Percentiles rank a stretch among this genome's conserved stretches.
phyloP scores from a whole-genome alignment of 1,284 basidiomycete species.

The Austroboletus novae-zelandiae region DNA sequence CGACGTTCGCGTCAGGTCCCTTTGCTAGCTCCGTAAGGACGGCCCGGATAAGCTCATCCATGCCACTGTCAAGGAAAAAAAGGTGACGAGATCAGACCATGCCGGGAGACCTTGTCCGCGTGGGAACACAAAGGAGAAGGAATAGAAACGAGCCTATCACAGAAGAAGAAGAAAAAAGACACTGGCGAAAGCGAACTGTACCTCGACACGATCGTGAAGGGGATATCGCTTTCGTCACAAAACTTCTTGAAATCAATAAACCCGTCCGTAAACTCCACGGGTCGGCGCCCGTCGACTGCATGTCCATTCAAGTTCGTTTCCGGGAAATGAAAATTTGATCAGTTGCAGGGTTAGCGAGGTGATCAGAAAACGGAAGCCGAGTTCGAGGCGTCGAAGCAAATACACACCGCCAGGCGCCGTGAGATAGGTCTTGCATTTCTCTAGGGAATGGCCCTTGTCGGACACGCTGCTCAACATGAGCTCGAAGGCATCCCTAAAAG shows the following conservation, averaged over 20 bases:
- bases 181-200: slow-evolving; percentile 28
- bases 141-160: neutral
- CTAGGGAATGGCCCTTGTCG: slow-evolving; percentile 23
- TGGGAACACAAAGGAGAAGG: slow-evolving; percentile 5
- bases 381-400: too few species aligned
- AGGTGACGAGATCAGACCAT: slow-evolving; percentile 4
- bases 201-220: slow-evolving; percentile 92
- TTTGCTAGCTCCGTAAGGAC: slow-evolving; percentile 80
- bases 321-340: slow-evolving; percentile 1
- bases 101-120: neutral
- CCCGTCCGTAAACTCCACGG: slow-evolving; percentile 82
- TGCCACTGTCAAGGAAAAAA: slow-evolving; percentile 56
- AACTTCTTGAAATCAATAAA: slow-evolving; percentile 85
- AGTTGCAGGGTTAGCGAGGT: neutral
- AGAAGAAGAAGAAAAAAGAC: neutral
- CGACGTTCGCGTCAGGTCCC: slow-evolving; percentile 50
- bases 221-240: slow-evolving; percentile 75
- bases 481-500: slow-evolving; percentile 24
- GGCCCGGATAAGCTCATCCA: slow-evolving; percentile 88
- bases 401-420: slow-evolving; percentile 22
- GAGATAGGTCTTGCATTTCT: slow-evolving; percentile 25
- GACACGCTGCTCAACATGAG: slow-evolving; percentile 20
- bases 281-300: slow-evolving; percentile 10
- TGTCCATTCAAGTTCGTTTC: slow-evolving; percentile 4
- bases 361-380: neutral